A percentile compares a stretch with the other conserved stretches of the same genome.
phyloP scores from a whole-genome alignment of 768 basidiomycete species.

The Boletus pseudo-olivaceus region DNA sequence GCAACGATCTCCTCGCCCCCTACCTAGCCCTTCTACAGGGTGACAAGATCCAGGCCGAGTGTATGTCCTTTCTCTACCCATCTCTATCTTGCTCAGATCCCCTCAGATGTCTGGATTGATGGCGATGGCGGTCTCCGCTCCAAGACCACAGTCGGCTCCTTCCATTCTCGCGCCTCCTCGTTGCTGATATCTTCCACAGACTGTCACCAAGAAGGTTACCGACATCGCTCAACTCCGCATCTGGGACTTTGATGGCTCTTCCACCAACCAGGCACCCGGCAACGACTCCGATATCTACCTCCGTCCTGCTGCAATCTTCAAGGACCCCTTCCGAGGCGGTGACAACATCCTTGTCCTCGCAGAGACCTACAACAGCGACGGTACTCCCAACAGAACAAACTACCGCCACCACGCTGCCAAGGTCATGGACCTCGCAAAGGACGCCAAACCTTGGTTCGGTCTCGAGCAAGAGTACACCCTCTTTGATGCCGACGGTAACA shows the following conservation, averaged over 20 bases:
- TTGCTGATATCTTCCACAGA: constrained; percentile 44
- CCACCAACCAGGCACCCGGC: constrained; percentile 96
- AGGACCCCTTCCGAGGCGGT: constrained; percentile 98
- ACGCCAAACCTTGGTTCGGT: constrained; percentile 88
- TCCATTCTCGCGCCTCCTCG: background rate
- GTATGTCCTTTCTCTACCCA: constrained; percentile 38
- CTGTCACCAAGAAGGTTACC: constrained; percentile 80
- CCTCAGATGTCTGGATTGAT: constrained; percentile 94
- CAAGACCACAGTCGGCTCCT: constrained; percentile 82
- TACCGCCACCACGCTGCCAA: constrained; percentile 92
- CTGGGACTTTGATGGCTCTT: constrained; percentile 99
- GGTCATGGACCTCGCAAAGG: constrained; percentile 90
- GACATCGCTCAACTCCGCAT: constrained; percentile 89
- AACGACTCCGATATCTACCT: constrained; percentile 97
- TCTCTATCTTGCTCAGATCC: constrained; percentile 5
- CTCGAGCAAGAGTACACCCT: constrained; percentile 99
- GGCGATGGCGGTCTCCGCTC: constrained; percentile 92
- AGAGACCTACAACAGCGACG: constrained; percentile 98
- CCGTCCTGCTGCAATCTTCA: constrained; percentile 95
- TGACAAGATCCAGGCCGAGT: constrained; percentile 92
- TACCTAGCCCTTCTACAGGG: constrained; percentile 90
- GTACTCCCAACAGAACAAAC: constrained; percentile 96
- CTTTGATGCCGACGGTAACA: constrained; percentile 79
- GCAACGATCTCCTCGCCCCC: constrained; percentile 83
- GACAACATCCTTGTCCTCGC: constrained; percentile 97